Conservation (phyloP, 2,329 filamentous ascomycete species). For the Trematosphaeria pertusa region DNA sequence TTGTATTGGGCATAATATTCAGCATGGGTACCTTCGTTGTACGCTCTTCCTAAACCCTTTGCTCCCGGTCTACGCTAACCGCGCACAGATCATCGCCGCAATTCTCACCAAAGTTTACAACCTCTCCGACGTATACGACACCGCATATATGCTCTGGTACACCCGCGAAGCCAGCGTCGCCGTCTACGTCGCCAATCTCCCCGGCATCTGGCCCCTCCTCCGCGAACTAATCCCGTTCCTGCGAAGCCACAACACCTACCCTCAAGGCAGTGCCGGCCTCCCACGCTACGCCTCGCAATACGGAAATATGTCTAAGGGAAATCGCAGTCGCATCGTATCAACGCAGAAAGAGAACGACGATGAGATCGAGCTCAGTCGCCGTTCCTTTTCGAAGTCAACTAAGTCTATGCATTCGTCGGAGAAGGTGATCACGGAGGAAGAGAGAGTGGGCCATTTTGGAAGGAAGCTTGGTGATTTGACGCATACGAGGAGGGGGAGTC, state of each 20-base stretch:
- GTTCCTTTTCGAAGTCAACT: constrained; percentile 17
- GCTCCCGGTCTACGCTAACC: no score
- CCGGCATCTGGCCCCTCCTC: constrained; percentile 61
- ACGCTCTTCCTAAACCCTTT: constrained; percentile 13
- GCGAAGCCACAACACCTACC: constrained; percentile 29
- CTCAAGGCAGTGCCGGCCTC: constrained; percentile 14
- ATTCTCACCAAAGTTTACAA: constrained; percentile 60
- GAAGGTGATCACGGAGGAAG: constrained; percentile 6
- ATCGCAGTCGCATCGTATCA: constrained; percentile 17
- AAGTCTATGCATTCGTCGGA: constrained; percentile 15
- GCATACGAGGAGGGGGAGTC: constrained; percentile 14
- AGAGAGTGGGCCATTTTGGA: constrained; percentile 13
- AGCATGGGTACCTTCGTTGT: constrained; percentile 61
- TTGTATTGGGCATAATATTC: constrained; percentile 59
- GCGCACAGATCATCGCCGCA: constrained; percentile 46
- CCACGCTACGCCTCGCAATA: constrained; percentile 28
- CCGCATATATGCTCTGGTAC: constrained; percentile 58
- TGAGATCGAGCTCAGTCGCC: constrained; percentile 30
- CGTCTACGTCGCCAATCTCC: constrained; percentile 62
- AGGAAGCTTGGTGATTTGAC: constrained; percentile 2
- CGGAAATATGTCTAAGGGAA: constrained; percentile 21
- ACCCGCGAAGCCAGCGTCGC: constrained; percentile 61
- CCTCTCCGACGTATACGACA: constrained; percentile 50
- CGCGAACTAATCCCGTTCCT: constrained; percentile 51
- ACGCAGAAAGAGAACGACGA: constrained; percentile 18